These are phyloP conservation scores for Pestalotiopsis sp. DNA, from an alignment of 2,329 filamentous ascomycete genomes.

Conservation along the genomic window DNA sequence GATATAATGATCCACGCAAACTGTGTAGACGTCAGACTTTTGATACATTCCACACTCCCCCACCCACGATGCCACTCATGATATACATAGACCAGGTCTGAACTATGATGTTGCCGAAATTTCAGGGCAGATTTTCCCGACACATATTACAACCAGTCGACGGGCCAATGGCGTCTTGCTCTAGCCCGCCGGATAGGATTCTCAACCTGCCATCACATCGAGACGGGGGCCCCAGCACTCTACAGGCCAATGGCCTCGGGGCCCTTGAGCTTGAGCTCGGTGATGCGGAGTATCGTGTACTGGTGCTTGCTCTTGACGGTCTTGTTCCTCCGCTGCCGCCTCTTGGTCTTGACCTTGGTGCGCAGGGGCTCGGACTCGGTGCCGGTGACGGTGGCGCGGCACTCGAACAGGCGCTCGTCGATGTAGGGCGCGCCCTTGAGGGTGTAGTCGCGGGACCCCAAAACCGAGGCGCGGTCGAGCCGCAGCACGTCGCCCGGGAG, in stretches of 20 bases:
- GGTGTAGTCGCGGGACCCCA: conserved; percentile 90
- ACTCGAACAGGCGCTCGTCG: conserved; percentile 83
- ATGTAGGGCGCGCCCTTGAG: conserved; percentile 81
- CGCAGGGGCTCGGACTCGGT: conserved; percentile 80
- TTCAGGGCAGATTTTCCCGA: no score
- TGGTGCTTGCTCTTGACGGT: conserved; percentile 86
- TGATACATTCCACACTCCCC: background rate
- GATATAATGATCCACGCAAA: background rate
- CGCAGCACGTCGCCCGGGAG: conserved; percentile 83
- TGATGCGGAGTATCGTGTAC: conserved; percentile 84
- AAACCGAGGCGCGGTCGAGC: conserved; percentile 78
- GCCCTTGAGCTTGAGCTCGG: conserved; percentile 69
- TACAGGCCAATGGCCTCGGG: conserved; percentile 11
- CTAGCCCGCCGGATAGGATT: background rate
- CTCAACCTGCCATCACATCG: background rate
- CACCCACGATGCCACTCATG: background rate
- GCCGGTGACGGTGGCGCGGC: conserved; percentile 82
- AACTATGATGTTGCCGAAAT: background rate
- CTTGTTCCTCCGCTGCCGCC: conserved; percentile 73
- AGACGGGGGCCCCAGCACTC: background rate
- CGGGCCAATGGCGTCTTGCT: no score
- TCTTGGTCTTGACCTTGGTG: conserved; percentile 80
- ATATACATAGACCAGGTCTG: background rate
- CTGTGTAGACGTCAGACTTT: background rate
- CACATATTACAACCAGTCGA: no score